Evolutionary conservation across 192 early-diverging fungal species (phyloP), one percentile per base, ranked within the genome.

Genomic region (Coemansia sp.): DNA sequence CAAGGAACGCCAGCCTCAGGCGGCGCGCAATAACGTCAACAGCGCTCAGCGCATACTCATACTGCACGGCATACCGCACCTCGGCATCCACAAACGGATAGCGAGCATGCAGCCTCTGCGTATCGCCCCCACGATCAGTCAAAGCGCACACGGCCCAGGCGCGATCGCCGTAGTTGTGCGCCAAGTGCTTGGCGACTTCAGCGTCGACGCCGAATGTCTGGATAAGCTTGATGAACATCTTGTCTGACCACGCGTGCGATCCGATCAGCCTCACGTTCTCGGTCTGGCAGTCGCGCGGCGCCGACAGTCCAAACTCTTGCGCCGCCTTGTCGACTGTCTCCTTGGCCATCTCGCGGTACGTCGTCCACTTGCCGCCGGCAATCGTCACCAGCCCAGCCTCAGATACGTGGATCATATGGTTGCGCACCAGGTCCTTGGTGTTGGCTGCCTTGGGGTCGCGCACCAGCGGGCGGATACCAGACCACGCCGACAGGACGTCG

Each of bases 301-400:
- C 91, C 27, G 88, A 74, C 29, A 97, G 86, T 5, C 71, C 82
- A 73, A 93, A 95, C 47, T 87, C 86, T 66, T 91, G 74, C 68
- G 97, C 88, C 5, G 97, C 97, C 67, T 81, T 78, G 80, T 98
- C 95, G 66, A 98, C 87, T 0, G 95, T 97, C 73, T 98, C 97
- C 69, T 92, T 87, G 41, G 97, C 95, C 97, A 98, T 98, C 66
- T 92, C 90, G 66, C 97, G 90, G 86, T 97, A 98, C 0, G 97
- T 98, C 3, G 97, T 98, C 97, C 97, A 98, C 76, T 98, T 98
- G 66, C 97, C 97, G 70, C 97, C 97, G 38, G 97, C 95, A 82
- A 98, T 96, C 5, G 97, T 97, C 67, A 98, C 80, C 64, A 98
- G 75, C 5, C 93, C 93, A 55, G 86, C 87, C 31, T 87, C 81